Conservation (phyloP, 1,139 yeast species). For the Hansenula sp. region DNA sequence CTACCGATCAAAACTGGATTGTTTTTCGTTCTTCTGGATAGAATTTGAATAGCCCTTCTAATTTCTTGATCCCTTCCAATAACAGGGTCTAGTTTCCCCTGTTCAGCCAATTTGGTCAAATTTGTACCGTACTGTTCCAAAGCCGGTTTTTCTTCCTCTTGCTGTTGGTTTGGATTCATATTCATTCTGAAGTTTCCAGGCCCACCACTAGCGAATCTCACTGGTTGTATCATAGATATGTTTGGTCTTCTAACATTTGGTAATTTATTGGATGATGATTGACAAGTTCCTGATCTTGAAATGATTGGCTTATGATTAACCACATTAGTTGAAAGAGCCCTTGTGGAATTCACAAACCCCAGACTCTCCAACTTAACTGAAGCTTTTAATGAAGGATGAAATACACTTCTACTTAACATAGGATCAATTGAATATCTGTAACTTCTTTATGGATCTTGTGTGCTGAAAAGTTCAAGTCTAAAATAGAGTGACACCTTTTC, state of each 20-base stretch:
- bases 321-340: neutral
- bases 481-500: neutral
- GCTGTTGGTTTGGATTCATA: constrained; percentile 31
- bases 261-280: neutral
- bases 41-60: constrained; percentile 83
- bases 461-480: too few relatives aligned
- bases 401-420: neutral
- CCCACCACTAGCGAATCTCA: constrained; percentile 16
- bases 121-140: constrained; percentile 86
- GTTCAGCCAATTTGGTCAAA: constrained; percentile 78
- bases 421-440: neutral
- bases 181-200: constrained; percentile 25
- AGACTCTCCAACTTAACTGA: neutral
- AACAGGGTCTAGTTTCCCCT: constrained; percentile 93
- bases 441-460: neutral
- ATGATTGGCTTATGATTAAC: neutral
- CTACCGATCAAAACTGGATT: constrained; percentile 92
- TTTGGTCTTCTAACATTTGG: neutral
- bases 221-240: neutral
- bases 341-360: neutral
- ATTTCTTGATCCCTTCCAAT: constrained; percentile 97
- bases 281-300: neutral
- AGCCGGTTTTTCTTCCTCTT: constrained; percentile 65
- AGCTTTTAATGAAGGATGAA: neutral
- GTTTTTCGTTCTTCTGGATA: constrained; percentile 89